Percentiles rank a stretch among this genome's conserved stretches.
Evolutionary conservation across 306 rosid genomes (phyloP).

Genomic region (Malus sylvestris): DNA sequence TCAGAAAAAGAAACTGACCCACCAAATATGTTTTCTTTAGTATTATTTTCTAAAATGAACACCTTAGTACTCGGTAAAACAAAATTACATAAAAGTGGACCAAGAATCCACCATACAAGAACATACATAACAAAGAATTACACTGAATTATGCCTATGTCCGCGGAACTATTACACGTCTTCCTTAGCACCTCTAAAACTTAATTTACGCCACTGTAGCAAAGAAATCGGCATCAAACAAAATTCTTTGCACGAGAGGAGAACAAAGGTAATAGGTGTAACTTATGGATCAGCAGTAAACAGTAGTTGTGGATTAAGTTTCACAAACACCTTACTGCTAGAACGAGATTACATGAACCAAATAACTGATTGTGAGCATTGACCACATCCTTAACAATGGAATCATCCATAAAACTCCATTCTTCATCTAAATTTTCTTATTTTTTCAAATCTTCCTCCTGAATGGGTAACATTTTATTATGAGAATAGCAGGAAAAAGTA

Average conservation of each 20-base stretch:
- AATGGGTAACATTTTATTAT: conserved; percentile 9
- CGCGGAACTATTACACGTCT: neutral
- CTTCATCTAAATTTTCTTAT: conserved; percentile 46
- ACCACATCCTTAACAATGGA: conserved; percentile 47
- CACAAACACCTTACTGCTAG: no score
- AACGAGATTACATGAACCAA: no score
- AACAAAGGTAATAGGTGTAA: neutral
- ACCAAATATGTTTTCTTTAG: neutral
- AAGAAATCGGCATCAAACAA: neutral
- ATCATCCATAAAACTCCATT: conserved; percentile 61
- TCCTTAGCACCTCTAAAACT: neutral
- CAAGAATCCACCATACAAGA: neutral
- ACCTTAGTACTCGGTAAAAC: no score
- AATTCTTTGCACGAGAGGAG: neutral
- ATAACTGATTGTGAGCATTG: neutral
- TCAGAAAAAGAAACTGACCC: neutral
- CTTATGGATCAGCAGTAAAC: neutral
- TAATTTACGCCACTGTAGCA: neutral
- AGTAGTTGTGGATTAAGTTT: no score
- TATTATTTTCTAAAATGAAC: neutral
- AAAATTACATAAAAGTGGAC: neutral
- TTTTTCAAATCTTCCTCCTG: conserved; percentile 51
- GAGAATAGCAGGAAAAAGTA: neutral
- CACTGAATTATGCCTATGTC: neutral
- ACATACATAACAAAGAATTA: neutral